Evolutionary conservation across 176 grass and related monocot species (phyloP).

Genomic region (Lolium perenne): DNA sequence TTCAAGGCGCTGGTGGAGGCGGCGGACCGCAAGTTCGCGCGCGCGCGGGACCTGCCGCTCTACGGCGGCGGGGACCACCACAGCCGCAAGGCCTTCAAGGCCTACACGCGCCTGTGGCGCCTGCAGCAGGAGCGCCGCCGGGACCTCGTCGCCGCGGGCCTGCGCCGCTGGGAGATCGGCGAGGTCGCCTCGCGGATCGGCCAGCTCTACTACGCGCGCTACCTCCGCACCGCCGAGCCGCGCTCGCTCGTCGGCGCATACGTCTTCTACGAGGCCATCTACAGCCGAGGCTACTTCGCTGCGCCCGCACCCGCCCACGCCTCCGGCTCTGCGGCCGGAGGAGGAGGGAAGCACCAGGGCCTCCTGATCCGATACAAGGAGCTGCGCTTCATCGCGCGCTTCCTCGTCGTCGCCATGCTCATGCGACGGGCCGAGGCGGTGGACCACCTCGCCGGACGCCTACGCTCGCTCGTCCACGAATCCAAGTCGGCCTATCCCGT

Average conservation of each 20-base stretch:
- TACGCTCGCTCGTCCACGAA: constrained; percentile 77
- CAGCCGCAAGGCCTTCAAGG: constrained; percentile 93
- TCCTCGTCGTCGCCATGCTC: constrained; percentile 83
- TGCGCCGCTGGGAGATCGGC: constrained; percentile 89
- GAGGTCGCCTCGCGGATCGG: constrained; percentile 99
- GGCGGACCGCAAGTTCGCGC: constrained; percentile 95
- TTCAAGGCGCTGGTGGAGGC: constrained; percentile 69
- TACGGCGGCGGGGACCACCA: constrained; percentile 76
- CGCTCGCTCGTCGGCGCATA: constrained; percentile 91
- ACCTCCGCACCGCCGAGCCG: constrained; percentile 93
- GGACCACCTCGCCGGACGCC: constrained; percentile 66
- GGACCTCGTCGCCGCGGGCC: constrained; percentile 70
- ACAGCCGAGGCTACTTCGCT: constrained; percentile 85
- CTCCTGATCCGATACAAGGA: constrained; percentile 88
- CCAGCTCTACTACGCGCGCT: constrained; percentile 95
- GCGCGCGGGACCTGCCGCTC: constrained; percentile 82
- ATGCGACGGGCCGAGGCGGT: constrained; percentile 74
- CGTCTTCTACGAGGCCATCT: constrained; percentile 98
- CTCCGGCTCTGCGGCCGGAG: constrained; percentile 1
- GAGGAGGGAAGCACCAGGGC: constrained; percentile 53
- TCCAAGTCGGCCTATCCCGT: constrained; percentile 81
- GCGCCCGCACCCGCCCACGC: constrained; percentile 40
- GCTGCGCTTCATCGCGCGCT: constrained; percentile 83
- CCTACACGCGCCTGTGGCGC: constrained; percentile 88
- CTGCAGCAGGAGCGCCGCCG: constrained; percentile 79